Evolutionary conservation across 352 stramenopile genomes (phyloP).

Genomic region (Salisapilia sapeloensis): DNA sequence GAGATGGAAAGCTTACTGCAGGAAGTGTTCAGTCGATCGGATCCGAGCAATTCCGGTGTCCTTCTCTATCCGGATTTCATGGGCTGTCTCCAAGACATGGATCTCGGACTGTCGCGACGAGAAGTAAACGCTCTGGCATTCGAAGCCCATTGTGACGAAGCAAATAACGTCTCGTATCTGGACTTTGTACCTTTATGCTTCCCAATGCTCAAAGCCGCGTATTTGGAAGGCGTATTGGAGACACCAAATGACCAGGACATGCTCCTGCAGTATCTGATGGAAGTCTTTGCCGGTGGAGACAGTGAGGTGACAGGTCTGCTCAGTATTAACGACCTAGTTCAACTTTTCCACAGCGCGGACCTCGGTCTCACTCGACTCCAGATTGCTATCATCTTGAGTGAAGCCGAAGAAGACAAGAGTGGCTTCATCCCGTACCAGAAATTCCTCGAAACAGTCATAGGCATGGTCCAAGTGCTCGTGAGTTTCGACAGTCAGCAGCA

Average conservation of each 20-base stretch:
- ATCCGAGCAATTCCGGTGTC: conserved; percentile 28
- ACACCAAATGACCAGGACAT: conserved; percentile 41
- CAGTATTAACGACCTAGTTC: conserved; percentile 34
- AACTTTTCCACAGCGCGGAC: conserved; percentile 35
- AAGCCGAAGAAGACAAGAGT: conserved; percentile 58
- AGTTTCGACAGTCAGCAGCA: conserved; percentile 52
- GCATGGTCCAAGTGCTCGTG: conserved; percentile 47
- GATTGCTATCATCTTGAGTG: conserved; percentile 46
- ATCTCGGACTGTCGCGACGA: conserved; percentile 40
- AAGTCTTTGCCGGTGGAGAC: conserved; percentile 60
- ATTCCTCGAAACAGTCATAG: conserved; percentile 37
- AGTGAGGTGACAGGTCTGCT: conserved; percentile 38
- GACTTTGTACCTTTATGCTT: conserved; percentile 55
- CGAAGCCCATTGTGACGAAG: conserved; percentile 17
- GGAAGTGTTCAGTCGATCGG: conserved; percentile 55
- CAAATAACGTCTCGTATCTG: conserved; percentile 13
- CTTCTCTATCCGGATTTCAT: conserved; percentile 39
- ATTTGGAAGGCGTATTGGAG: conserved; percentile 35
- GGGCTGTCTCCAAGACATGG: conserved; percentile 41
- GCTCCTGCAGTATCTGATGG: conserved; percentile 47
- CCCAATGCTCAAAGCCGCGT: conserved; percentile 27
- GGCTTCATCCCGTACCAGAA: conserved; percentile 64
- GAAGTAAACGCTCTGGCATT: conserved; percentile 72
- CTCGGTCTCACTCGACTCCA: conserved; percentile 61
- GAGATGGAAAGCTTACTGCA: conserved; percentile 63